phyloP scores from a whole-genome alignment of 768 basidiomycete genomes.

The Amanita thiersii region DNA sequence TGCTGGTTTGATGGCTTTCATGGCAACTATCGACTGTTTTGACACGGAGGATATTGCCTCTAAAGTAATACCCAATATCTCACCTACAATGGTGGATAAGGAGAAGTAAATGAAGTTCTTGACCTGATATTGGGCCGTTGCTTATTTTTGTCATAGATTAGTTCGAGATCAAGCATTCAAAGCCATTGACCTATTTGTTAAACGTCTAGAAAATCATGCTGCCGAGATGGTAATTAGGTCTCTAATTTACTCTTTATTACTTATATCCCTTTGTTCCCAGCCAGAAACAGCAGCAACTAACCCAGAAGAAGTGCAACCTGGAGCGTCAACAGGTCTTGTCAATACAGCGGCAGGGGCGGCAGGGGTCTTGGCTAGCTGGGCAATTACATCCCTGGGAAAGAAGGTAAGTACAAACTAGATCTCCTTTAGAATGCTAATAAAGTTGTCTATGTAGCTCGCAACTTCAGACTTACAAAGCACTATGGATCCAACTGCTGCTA shows the following conservation, averaged over 20 bases:
- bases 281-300: constrained; percentile 30
- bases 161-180: constrained; percentile 97
- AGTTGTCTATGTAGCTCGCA: constrained; percentile 45
- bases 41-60: constrained; percentile 82
- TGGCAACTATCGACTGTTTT: constrained; percentile 89
- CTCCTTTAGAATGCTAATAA: neutral
- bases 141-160: constrained; percentile 36
- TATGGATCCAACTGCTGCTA: constrained; percentile 39
- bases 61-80: constrained; percentile 83
- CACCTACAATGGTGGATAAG: constrained; percentile 75
- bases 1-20: constrained; percentile 91
- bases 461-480: constrained; percentile 65
- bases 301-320: constrained; percentile 18
- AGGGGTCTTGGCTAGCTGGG: constrained; percentile 91
- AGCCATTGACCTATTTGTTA: constrained; percentile 81
- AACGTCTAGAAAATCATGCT: constrained; percentile 73
- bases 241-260: neutral
- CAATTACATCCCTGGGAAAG: constrained; percentile 82
- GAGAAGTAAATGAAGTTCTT: constrained; percentile 63
- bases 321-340: constrained; percentile 48
- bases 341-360: constrained; percentile 89
- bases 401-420: constrained; percentile 38
- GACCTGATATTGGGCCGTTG: neutral
- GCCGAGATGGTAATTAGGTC: constrained; percentile 57
- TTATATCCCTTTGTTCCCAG: constrained; percentile 14